phyloP scores from a whole-genome alignment of 148 eudicot genomes.

The Chenopodium formosanum region DNA sequence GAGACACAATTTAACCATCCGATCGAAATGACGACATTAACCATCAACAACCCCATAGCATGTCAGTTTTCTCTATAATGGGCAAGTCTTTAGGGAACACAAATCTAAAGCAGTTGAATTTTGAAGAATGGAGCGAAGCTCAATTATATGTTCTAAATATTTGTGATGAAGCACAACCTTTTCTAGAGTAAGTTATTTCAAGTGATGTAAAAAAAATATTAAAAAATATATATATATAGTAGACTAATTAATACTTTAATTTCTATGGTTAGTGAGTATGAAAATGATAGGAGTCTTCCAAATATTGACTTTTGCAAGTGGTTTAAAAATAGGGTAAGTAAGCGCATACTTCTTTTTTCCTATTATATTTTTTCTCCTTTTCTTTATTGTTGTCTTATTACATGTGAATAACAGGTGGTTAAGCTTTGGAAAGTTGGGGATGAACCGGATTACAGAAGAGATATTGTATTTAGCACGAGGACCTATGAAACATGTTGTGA shows the following conservation, averaged over 20 bases:
- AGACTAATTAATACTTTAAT: neutral
- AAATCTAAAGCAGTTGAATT: neutral
- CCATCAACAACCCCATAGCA: neutral
- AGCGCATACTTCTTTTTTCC: neutral
- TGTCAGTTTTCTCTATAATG: neutral
- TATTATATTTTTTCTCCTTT: neutral
- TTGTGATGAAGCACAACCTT: slow-evolving; percentile 2
- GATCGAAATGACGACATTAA: neutral
- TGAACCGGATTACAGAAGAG: neutral
- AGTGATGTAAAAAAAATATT: no score
- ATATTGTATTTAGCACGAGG: neutral
- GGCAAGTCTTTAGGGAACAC: slow-evolving; percentile 8
- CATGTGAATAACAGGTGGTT: neutral
- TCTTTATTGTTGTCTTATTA: neutral
- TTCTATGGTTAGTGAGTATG: neutral
- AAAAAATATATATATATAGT: no score
- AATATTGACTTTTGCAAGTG: neutral
- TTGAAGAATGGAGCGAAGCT: neutral
- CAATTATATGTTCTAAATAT: neutral
- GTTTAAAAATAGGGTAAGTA: slow-evolving; percentile 1
- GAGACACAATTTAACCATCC: neutral
- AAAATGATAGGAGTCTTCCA: neutral
- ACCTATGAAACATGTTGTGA: neutral
- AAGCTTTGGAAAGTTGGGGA: slow-evolving; percentile 5
- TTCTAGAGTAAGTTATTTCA: neutral